Conservation (phyloP, 768 basidiomycete genomes). For the Mycena belliarum region DNA sequence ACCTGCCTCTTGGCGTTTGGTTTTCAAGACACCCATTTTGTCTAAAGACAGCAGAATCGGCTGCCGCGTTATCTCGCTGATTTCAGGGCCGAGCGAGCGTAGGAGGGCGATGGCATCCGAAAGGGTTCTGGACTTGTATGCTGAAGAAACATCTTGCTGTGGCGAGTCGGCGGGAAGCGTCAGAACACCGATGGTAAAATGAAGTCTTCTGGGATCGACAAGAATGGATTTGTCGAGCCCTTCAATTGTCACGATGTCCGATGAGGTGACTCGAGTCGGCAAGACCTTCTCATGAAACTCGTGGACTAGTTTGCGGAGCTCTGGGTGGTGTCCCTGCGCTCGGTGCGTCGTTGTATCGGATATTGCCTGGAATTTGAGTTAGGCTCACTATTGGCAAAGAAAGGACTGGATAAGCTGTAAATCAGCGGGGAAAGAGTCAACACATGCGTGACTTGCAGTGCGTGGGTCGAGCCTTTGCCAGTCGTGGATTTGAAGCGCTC, state of each 20-base stretch:
- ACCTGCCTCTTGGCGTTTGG: slow-evolving; percentile 41
- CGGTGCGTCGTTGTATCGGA: too few relatives aligned
- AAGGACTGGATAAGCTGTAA: background rate
- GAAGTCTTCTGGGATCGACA: slow-evolving; percentile 58
- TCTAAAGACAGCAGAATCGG: slow-evolving; percentile 38
- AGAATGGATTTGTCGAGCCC: slow-evolving; percentile 66
- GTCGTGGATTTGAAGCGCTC: background rate
- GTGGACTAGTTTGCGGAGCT: slow-evolving; percentile 36
- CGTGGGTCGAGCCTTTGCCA: slow-evolving; percentile 28
- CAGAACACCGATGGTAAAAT: slow-evolving; percentile 79
- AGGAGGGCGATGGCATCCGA: slow-evolving; percentile 45
- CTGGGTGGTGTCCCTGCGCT: slow-evolving; percentile 42
- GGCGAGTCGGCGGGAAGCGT: slow-evolving; percentile 36
- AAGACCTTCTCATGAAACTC: slow-evolving; percentile 34
- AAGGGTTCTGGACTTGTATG: slow-evolving; percentile 31
- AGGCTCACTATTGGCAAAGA: slow-evolving; percentile 11
- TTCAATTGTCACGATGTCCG: slow-evolving; percentile 27
- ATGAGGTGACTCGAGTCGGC: slow-evolving; percentile 41
- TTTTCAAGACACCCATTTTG: slow-evolving; percentile 48
- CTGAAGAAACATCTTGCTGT: background rate
- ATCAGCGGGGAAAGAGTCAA: background rate
- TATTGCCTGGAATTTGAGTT: too few relatives aligned
- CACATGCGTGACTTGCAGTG: slow-evolving; percentile 26
- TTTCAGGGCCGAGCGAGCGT: slow-evolving; percentile 38
- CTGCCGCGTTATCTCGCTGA: slow-evolving; percentile 41